Conservation (phyloP, 306 rosid species). For the Bauhinia variegata region DNA sequence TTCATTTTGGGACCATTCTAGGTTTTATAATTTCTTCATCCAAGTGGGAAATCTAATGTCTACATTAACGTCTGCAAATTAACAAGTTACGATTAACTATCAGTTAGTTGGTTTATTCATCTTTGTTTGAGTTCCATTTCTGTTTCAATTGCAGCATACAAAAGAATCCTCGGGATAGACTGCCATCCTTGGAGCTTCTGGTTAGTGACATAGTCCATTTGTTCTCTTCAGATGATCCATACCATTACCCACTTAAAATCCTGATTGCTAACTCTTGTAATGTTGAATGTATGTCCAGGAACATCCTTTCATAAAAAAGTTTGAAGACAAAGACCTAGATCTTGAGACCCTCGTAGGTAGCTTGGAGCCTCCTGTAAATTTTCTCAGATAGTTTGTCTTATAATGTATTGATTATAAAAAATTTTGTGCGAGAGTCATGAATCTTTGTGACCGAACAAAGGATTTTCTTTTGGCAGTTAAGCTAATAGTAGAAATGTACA, state of each 20-base stretch:
- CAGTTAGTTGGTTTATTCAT: neutral
- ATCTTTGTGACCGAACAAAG: conserved; percentile 40
- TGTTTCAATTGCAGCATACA: conserved; percentile 74
- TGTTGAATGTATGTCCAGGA: conserved; percentile 51
- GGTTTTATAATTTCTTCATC: neutral
- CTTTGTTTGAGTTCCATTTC: conserved; percentile 28
- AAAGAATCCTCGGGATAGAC: conserved; percentile 73
- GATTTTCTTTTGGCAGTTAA: conserved; percentile 34
- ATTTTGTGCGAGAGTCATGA: conserved; percentile 32
- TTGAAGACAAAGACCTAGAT: conserved; percentile 92
- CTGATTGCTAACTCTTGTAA: conserved; percentile 22
- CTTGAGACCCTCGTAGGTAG: conserved; percentile 85
- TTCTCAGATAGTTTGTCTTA: conserved; percentile 57
- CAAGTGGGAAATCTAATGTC: neutral
- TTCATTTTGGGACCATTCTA: neutral
- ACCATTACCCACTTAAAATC: neutral
- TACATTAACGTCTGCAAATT: neutral
- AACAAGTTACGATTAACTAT: neutral
- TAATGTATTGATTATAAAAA: conserved; percentile 37
- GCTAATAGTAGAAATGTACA: conserved; percentile 27
- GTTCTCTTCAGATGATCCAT: neutral
- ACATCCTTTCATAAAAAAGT: conserved; percentile 96
- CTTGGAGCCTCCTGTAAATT: conserved; percentile 92
- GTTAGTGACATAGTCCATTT: conserved; percentile 51
- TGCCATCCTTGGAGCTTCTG: conserved; percentile 88